Evolutionary conservation across 305 asterid species (phyloP).

Genomic region (Euphrasia arctica): DNA sequence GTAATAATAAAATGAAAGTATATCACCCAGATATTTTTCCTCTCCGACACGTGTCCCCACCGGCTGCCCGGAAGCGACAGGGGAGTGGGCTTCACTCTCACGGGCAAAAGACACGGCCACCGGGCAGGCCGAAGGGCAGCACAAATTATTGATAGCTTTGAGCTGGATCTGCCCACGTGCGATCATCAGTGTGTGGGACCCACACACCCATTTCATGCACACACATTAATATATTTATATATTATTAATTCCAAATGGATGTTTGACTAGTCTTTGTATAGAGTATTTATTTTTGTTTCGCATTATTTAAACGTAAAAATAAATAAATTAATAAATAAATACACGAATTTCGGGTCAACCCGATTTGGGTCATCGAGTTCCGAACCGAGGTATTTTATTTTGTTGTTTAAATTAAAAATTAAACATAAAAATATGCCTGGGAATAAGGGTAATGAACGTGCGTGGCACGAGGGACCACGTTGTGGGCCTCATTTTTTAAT

Average conservation of each 20-base stretch:
- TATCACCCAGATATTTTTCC: background rate
- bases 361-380: background rate
- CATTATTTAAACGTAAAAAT: too few relatives aligned
- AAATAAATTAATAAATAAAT: too few relatives aligned
- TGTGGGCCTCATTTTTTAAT: conserved; percentile 7
- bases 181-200: conserved; percentile 26
- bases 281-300: too few relatives aligned
- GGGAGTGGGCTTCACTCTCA: background rate
- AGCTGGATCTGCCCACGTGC: conserved; percentile 37
- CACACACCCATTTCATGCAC: background rate
- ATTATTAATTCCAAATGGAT: background rate
- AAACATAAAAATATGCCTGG: conserved; percentile 15
- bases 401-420: too few relatives aligned
- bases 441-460: conserved; percentile 39
- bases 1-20: background rate
- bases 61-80: conserved; percentile 19
- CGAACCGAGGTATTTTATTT: background rate
- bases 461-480: conserved; percentile 45
- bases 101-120: conserved; percentile 23
- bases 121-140: conserved; percentile 29
- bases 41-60: conserved; percentile 19
- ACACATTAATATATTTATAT: too few relatives aligned
- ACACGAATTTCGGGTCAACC: background rate
- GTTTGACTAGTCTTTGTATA: background rate
- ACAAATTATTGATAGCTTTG: conserved; percentile 25